Conservation (phyloP, 2,329 filamentous ascomycete genomes). For the Penicillium rolfsii region DNA sequence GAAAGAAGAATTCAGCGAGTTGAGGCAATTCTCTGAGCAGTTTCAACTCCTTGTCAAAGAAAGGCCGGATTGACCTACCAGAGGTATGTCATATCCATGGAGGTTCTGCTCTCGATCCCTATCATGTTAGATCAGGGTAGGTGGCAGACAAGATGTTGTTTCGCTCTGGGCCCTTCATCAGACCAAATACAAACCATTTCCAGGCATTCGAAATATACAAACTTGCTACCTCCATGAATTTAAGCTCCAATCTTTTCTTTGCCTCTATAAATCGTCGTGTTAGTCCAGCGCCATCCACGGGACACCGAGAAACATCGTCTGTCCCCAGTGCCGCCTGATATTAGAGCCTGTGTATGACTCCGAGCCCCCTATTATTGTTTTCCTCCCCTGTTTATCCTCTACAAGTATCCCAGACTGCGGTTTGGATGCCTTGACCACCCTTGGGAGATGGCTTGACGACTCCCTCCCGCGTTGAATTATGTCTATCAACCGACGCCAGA, state of each 20-base stretch:
- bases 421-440: neutral
- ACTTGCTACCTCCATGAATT: neutral
- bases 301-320: neutral
- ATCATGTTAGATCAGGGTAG: neutral
- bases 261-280: neutral
- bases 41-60: neutral
- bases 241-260: neutral
- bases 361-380: too few species aligned
- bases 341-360: too few species aligned
- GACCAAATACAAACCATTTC: neutral
- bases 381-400: too few species aligned
- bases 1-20: neutral
- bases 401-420: too few species aligned
- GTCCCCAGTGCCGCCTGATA: too few species aligned
- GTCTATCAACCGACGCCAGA: too few species aligned
- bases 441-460: neutral
- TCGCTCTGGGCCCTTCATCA: too few species aligned
- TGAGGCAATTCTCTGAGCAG: neutral
- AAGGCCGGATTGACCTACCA: neutral
- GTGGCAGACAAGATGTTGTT: too few species aligned
- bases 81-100: too few species aligned
- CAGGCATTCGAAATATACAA: neutral
- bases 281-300: neutral
- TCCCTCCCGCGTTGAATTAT: too few species aligned
- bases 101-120: neutral